Base-by-base conservation (phyloP, 1,284 basidiomycete genomes). In the Ganoderma resinaceum region DNA sequence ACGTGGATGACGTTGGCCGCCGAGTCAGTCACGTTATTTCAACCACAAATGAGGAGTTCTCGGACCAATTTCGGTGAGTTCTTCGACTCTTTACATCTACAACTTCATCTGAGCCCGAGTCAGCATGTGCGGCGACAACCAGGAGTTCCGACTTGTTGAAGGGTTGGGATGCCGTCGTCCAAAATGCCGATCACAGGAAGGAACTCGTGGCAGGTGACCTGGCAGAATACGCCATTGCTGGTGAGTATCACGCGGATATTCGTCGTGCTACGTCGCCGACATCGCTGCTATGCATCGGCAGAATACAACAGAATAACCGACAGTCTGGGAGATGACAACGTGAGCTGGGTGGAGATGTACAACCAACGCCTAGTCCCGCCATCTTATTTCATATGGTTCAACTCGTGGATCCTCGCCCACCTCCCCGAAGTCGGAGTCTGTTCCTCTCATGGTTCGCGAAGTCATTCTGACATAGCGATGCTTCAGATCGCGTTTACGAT, bases 191-290 rank as follows among this genome's bases (percentile, higher is more conserved):
- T 20, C 90, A 94, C 74, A 84, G 92, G 20, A 89, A 94, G 73
- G 93, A 94, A 75, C 80, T 94, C 43, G 89, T 93, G 3, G 91
- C 92, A 0, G 87, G 89, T 12, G 87, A 87, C 52, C 80, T 94
- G 60, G 80, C 83, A 38, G 82, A 85, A 38, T 86, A 87, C 74
- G 78, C 92, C 61, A 81, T 83, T 6, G 72, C 80, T 55, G 77
- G 87, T 89, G 74, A 68, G 82, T 60, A 31, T 12, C 1, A 7
- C 3, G 11, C 18, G n/a, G 11, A 18, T 16, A 11, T 31, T 53
- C 16, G 23, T 23, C 11, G 23, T 9, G 14, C 46, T 11, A 26
- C 2, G 8, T 20, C 26, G 18, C 38, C 9, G 5, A 29, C 20
- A 4, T 33, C 1, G 0, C 42, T 16, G 55, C 14, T 16, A 9